phyloP scores from a whole-genome alignment of 1,284 basidiomycete genomes.

The Bjerkandera adusta region DNA sequence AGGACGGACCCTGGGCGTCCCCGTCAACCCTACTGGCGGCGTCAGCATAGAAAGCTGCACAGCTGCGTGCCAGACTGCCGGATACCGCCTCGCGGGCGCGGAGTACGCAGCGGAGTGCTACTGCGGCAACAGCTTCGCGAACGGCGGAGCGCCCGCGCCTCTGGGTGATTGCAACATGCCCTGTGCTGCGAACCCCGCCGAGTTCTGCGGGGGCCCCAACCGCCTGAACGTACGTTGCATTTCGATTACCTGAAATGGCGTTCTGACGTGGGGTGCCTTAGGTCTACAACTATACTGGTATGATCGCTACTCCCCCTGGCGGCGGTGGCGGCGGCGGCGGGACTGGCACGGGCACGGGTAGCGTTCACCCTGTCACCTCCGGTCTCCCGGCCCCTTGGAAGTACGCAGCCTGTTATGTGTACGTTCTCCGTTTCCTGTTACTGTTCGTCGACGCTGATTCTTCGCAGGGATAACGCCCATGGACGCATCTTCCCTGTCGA shows the following conservation, averaged over 20 bases:
- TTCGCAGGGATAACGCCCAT: slow-evolving; percentile 34
- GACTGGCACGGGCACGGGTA: slow-evolving; percentile 11
- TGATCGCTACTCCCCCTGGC: slow-evolving; percentile 36
- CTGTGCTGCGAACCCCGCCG: slow-evolving; percentile 54
- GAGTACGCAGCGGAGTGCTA: slow-evolving; percentile 48
- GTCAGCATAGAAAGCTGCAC: slow-evolving; percentile 60
- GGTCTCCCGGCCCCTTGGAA: slow-evolving; percentile 52
- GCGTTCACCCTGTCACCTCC: slow-evolving; percentile 44
- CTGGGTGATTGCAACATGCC: slow-evolving; percentile 59
- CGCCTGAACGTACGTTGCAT: slow-evolving; percentile 28
- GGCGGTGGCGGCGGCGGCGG: slow-evolving; percentile 35
- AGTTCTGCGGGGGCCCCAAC: slow-evolving; percentile 66
- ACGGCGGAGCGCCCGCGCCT: slow-evolving; percentile 44
- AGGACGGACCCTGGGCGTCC: slow-evolving; percentile 47
- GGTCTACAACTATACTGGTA: slow-evolving; percentile 65
- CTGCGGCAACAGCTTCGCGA: slow-evolving; percentile 49
- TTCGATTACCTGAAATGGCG: too few species aligned
- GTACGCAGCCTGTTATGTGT: slow-evolving; percentile 57
- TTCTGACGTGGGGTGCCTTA: slow-evolving; percentile 13
- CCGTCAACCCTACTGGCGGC: slow-evolving; percentile 36
- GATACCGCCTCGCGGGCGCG: slow-evolving; percentile 55
- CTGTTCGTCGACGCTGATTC: neutral
- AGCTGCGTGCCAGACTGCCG: slow-evolving; percentile 55
- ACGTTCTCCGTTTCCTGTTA: slow-evolving; percentile 23
- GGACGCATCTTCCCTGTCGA: slow-evolving; percentile 35